Percentiles rank a stretch among this genome's conserved stretches.
phyloP scores from a whole-genome alignment of 371 early-diverging fungal species.

The Mortierella sp. region DNA sequence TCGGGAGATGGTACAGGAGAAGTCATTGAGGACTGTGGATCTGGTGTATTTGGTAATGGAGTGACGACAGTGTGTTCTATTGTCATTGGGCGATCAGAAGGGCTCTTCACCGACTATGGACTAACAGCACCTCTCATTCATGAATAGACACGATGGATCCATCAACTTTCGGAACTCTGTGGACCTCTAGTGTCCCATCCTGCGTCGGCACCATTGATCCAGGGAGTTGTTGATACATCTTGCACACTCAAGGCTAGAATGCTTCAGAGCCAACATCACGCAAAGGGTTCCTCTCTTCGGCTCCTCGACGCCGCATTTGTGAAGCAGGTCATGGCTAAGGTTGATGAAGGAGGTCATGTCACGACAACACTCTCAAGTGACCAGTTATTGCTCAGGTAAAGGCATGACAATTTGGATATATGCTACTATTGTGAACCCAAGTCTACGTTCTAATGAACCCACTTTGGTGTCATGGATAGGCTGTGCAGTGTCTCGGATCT shows the following conservation, averaged over 20 bases:
- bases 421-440: no score
- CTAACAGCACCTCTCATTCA: no score
- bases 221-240: conserved; percentile 9
- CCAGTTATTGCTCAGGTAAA: background rate
- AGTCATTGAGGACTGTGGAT: no score
- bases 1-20: conserved; percentile 2
- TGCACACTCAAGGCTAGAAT: background rate
- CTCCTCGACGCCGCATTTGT: conserved; percentile 17
- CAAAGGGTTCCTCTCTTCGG: no score
- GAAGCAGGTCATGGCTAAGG: background rate
- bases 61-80: no score
- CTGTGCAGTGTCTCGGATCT: conserved; percentile 8
- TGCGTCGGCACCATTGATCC: background rate
- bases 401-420: background rate
- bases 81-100: background rate
- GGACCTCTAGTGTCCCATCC: conserved; percentile 13
- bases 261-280: background rate
- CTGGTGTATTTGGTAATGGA: no score
- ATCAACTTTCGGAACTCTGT: conserved; percentile 28
- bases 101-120: no score
- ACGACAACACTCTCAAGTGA: background rate
- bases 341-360: background rate
- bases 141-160: conserved; percentile 22
- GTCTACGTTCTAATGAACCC: no score
- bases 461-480: background rate